Evolutionary conservation across 139 green algal species (phyloP), one percentile per base, ranked within the genome.

Genomic region (Chlorella sp.): DNA sequence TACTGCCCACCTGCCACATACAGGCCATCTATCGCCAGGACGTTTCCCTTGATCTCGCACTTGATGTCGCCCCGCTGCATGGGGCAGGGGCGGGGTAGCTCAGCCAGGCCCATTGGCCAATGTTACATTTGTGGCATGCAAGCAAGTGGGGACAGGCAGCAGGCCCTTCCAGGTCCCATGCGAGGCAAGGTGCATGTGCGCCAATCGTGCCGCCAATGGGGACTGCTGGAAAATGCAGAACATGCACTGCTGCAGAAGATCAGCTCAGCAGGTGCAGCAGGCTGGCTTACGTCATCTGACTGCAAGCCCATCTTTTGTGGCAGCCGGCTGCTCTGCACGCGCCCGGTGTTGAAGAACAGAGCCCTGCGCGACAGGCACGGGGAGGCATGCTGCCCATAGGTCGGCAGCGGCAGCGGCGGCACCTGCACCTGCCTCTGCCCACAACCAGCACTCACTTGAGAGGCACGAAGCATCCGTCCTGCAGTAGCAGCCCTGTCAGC

Each of bases 341-440:
- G 70, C 28, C 83, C 83, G 6, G 83, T 87, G 80, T 82, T 87
- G 36, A 73, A 83, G 36, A 87, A 83, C 47, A 87, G 51, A 4
- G 67, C 65, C 28, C 73, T 80, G 73, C 73, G 51, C 2, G 15
- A 21, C 51, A 60, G 51, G 18, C 51, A 21, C 12, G n/a, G n/a
- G n/a, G n/a, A n/a, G n/a, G n/a, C n/a, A n/a, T n/a, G n/a, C n/a
- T n/a, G n/a, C n/a, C n/a, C n/a, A n/a, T n/a, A n/a, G n/a, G n/a
- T n/a, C 44, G 44, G 44, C 63, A 69, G 30, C 63, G 12, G 28
- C 16, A 69, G 25, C 63, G n/a, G n/a, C 3, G 2, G 4, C 20
- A 34, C n/a, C n/a, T n/a, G 70, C 51, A 60, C 12, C 51, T 60
- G 67, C 21, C 15, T 51, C 9, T 51, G 67, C 5, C 28, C 15